Base-by-base conservation (phyloP, 1,284 basidiomycete genomes). In the Apiotrichum gamsii region DNA sequence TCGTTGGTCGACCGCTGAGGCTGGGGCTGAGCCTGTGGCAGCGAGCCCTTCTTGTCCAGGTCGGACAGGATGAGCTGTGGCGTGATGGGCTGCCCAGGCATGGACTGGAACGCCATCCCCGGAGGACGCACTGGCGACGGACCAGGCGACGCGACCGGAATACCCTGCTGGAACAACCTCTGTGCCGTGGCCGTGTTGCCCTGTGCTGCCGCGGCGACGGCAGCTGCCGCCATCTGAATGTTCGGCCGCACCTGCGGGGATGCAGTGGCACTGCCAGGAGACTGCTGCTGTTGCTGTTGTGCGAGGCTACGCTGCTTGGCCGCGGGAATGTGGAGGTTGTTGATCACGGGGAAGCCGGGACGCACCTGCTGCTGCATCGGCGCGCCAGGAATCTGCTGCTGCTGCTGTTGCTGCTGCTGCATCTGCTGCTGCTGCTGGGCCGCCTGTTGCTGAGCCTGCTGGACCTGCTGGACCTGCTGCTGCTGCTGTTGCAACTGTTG, bases 291-390 rank as follows among this genome's bases (percentile, higher is more conserved):
- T 35, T 23, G n/a, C 30, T 39, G 42, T 28, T 48, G 47, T 3
- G 39, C 36, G 4, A 56, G 21, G 43, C 57, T 60, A 13, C 63
- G 59, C 40, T 63, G 62, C 49, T 62, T 62, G 34, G 51, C 56
- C 3, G 60, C 43, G n/a, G 65, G 65, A 21, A 68, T 61, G 35
- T 65, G 64, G 3, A 68, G 57, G 43, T 64, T 65, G 33, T 55
- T 45, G 14, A 52, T 21, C 13, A 52, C 42, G 5, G 55, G 52
- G 45, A 51, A 50, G 13, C 49, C 53, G 3, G 52, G 52, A 1
- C 52, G 49, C 21, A 37, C 52, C 19, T 43, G 47, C 43, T 45
- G 30, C 36, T 54, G 56, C 28, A 52, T 34, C 1, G 47, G 44
- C 6, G 41, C 31, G 11, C 42, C 46, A 2, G 35, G 37, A n/a